A percentile compares a stretch with the other conserved stretches of the same genome.
Conservation (phyloP, 73 alveolate genomes). For the Stentor coeruleus region DNA sequence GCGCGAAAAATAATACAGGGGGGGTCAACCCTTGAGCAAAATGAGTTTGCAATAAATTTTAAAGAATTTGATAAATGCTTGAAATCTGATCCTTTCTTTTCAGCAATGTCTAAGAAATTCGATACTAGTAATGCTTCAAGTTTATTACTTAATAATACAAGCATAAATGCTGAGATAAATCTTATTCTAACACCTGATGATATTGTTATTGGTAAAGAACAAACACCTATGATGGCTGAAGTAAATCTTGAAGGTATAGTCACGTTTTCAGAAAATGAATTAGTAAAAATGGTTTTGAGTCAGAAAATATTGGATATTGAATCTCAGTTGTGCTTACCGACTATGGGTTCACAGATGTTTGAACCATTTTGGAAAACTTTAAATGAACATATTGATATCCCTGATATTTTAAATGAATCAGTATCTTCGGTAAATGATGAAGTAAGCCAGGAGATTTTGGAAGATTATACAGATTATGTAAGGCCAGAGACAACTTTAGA, state of each 20-base stretch:
- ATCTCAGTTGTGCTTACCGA: background rate
- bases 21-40: background rate
- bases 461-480: no score
- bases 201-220: background rate
- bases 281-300: background rate
- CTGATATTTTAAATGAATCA: background rate
- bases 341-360: background rate
- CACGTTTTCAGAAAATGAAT: background rate
- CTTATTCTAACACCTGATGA: background rate
- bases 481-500: background rate
- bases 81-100: background rate
- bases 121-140: background rate
- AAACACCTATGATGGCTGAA: background rate
- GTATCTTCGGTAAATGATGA: background rate
- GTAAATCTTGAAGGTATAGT: constrained; percentile 15
- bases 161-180: background rate
- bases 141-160: background rate
- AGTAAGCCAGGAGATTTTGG: background rate
- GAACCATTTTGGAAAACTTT: background rate
- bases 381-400: background rate
- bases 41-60: background rate
- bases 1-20: background rate
- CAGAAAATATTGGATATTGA: background rate
- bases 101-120: background rate
- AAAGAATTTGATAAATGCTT: background rate